Conservation (phyloP, 2,329 filamentous ascomycete genomes). For the Apiospora kogelbergensis region DNA sequence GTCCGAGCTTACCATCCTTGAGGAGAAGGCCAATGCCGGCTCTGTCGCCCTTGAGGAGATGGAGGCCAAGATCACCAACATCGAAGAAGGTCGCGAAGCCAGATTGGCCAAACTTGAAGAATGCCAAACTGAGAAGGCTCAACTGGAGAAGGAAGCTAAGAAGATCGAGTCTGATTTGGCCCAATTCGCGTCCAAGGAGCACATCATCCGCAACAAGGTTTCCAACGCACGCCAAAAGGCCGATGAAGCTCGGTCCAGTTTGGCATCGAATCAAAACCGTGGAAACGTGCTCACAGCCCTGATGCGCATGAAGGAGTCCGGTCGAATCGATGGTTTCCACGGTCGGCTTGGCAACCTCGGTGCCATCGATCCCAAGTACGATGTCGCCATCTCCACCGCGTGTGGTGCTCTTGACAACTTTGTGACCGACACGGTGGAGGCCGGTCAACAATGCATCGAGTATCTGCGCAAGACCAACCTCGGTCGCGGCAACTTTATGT, state of each 20-base stretch:
- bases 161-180: slow-evolving; percentile 72
- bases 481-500: slow-evolving; percentile 94
- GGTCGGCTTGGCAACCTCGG: slow-evolving; percentile 92
- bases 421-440: slow-evolving; percentile 93
- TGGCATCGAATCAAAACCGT: slow-evolving; percentile 87
- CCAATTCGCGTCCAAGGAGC: slow-evolving; percentile 74
- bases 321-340: slow-evolving; percentile 95
- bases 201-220: slow-evolving; percentile 77
- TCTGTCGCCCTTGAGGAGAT: slow-evolving; percentile 82
- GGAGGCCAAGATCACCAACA: slow-evolving; percentile 72
- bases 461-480: slow-evolving; percentile 97
- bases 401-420: slow-evolving; percentile 92
- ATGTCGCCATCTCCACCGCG: slow-evolving; percentile 97
- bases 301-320: slow-evolving; percentile 94
- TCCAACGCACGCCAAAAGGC: slow-evolving; percentile 92
- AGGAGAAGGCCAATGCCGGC: slow-evolving; percentile 85
- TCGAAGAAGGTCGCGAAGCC: slow-evolving; percentile 67
- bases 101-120: slow-evolving; percentile 76
- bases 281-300: slow-evolving; percentile 89
- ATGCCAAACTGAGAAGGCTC: slow-evolving; percentile 70
- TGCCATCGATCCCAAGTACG: slow-evolving; percentile 89
- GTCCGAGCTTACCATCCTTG: slow-evolving; percentile 88
- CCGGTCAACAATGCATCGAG: slow-evolving; percentile 96
- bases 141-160: slow-evolving; percentile 72
- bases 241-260: slow-evolving; percentile 88